phyloP scores from a whole-genome alignment of 257 asterid species.

The Sherardia arvensis region DNA sequence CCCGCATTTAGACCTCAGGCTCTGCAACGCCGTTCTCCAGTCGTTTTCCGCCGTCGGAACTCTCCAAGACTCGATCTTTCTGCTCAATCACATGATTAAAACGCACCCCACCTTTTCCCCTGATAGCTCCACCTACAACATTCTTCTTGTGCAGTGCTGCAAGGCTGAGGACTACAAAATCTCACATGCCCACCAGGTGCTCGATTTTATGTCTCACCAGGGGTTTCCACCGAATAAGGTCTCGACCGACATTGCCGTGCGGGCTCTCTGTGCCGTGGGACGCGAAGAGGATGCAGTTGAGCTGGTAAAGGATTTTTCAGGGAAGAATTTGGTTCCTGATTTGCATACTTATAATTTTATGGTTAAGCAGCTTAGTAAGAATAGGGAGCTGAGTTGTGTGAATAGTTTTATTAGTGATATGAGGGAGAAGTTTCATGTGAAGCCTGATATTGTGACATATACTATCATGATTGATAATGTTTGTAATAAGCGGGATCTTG shows the following conservation, averaged over 20 bases:
- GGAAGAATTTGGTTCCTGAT: constrained; percentile 55
- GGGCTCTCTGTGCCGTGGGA: constrained; percentile 68
- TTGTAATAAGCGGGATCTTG: constrained; percentile 75
- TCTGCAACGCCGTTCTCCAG: constrained; percentile 52
- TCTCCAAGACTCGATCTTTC: constrained; percentile 66
- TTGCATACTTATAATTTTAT: constrained; percentile 60
- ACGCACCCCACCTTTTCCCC: constrained; percentile 70
- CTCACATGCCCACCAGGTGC: constrained; percentile 44
- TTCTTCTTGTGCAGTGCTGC: constrained; percentile 60
- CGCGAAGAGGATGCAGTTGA: constrained; percentile 71
- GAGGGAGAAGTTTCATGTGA: constrained; percentile 48
- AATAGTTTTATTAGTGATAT: constrained; percentile 56
- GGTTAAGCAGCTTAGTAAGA: constrained; percentile 65
- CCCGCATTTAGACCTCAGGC: constrained; percentile 45
- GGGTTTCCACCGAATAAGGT: constrained; percentile 66
- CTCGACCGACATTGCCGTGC: constrained; percentile 57
- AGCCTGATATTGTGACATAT: constrained; percentile 86
- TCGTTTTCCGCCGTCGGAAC: constrained; percentile 57
- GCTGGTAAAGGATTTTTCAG: constrained; percentile 56
- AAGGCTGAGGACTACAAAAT: constrained; percentile 43
- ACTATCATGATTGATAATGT: constrained; percentile 96
- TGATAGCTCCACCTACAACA: constrained; percentile 54
- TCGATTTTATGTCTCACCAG: constrained; percentile 54
- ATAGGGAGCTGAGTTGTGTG: constrained; percentile 46
- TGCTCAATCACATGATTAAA: constrained; percentile 74